These are phyloP conservation scores for Calonectria montana DNA, from an alignment of 2,329 filamentous ascomycete species.

Conservation along the genomic window DNA sequence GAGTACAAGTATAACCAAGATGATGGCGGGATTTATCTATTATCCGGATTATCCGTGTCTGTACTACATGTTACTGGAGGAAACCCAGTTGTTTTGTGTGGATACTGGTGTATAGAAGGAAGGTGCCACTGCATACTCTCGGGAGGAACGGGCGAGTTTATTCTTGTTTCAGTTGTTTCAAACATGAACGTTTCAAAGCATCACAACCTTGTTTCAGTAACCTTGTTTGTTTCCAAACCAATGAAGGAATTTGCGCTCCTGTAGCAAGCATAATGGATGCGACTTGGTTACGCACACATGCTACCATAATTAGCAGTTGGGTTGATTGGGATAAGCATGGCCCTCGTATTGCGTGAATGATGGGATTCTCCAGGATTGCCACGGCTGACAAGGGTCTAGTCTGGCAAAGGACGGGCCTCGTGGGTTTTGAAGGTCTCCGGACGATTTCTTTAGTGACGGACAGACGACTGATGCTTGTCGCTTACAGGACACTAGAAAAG, in stretches of 20 bases:
- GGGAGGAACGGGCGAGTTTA: not conserved
- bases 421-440: not conserved
- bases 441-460: constrained; percentile 21
- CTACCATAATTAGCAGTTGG: not conserved
- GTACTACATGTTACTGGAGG: not conserved
- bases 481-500: constrained; percentile 31
- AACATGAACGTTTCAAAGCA: not conserved
- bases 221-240: constrained; percentile 3
- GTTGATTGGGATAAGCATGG: not conserved
- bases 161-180: constrained; percentile 5
- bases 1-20: not conserved
- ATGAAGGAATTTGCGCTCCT: not conserved
- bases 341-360: not conserved
- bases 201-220: not conserved
- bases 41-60: too few relatives aligned
- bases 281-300: not conserved
- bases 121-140: not conserved
- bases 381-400: not conserved
- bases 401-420: not conserved
- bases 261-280: not conserved
- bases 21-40: not conserved
- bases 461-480: constrained; percentile 16
- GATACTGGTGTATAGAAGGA: not conserved
- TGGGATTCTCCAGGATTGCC: not conserved
- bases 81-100: not conserved